Evolutionary conservation across 805 yeast genomes (phyloP).

Genomic region (Candida boidinii): DNA sequence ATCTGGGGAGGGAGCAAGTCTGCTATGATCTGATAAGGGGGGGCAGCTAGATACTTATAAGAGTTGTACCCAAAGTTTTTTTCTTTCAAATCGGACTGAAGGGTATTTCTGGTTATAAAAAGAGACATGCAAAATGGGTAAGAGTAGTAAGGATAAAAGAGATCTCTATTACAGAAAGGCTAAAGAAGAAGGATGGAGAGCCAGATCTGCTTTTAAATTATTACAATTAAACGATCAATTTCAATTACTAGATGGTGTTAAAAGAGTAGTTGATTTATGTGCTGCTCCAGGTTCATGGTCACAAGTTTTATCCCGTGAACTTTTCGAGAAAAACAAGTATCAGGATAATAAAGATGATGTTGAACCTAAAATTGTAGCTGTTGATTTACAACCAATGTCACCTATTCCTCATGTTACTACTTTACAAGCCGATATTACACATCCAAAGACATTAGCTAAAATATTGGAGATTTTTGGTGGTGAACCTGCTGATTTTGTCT

Average conservation of each 20-base stretch:
- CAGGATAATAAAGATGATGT: constrained; percentile 16
- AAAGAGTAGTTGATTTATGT: constrained; percentile 89
- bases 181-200: constrained; percentile 97
- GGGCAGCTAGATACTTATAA: no score
- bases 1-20: no score
- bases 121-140: no score
- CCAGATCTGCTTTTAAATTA: constrained; percentile 91
- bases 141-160: constrained; percentile 89
- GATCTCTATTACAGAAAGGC: constrained; percentile 90
- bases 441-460: constrained; percentile 74
- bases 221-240: constrained; percentile 89
- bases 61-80: no score
- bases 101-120: no score
- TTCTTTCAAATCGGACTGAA: no score
- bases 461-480: constrained; percentile 83
- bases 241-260: constrained; percentile 63
- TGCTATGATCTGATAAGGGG: no score
- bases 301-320: constrained; percentile 75
- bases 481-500: constrained; percentile 88
- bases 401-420: constrained; percentile 90
- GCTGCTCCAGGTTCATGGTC: constrained; percentile 99
- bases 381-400: constrained; percentile 95
- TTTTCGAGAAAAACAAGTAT: constrained; percentile 30
- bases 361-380: constrained; percentile 70
- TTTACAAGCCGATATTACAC: constrained; percentile 94